Evolutionary conservation across 345 rosid species (phyloP), one percentile per base, ranked within the genome.

Genomic region (Kandelia obovata): DNA sequence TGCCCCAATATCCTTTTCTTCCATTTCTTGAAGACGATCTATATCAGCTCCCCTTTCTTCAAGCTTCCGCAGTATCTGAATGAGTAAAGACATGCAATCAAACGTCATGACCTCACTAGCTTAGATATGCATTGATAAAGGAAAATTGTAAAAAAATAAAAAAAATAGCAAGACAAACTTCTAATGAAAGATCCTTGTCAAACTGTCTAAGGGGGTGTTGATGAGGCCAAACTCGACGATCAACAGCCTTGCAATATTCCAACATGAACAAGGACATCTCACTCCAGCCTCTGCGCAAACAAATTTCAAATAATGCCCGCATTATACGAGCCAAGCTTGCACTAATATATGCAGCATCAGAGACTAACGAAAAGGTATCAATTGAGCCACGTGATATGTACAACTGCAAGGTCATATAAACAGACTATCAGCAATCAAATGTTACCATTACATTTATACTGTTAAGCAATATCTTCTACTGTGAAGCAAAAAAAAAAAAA

Each of bases 271-370:
- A 70, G 68, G 92, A 70, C 96, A 94, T 94, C 87, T 83, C 92
- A 80, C 89, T 84, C 98, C 97, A 89, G 73, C 95, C 97, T 84
- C 79, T 84, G 49, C 91, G 87, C 83, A 94, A 82, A 77, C 97
- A 94, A 80, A 86, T 94, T 75, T 94, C 98, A 82, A 91, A 94
- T 64, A 94, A 74, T 69, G 97, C 98, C 62, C 95, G 90, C 92
- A 94, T 87, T 53, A 94, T 94, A 64, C 98, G 97, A 67, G 96
- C 97, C 89, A 94, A 81, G 81, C 98, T 94, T 70, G 98, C 98
- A 83, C 97, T 94, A 67, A 94, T 94, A 71, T 89, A 94, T 57
- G 97, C 86, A 71, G 97, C 98, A 84, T 94, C 97, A 66, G 97
- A 94, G 74, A 94, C 84, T 69, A 94, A 78, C 49, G 98, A 94